Evolutionary conservation across 1,139 yeast genomes (phyloP), one percentile per base, ranked within the genome.

Genomic region (Suzukiozyma palmioleophila): DNA sequence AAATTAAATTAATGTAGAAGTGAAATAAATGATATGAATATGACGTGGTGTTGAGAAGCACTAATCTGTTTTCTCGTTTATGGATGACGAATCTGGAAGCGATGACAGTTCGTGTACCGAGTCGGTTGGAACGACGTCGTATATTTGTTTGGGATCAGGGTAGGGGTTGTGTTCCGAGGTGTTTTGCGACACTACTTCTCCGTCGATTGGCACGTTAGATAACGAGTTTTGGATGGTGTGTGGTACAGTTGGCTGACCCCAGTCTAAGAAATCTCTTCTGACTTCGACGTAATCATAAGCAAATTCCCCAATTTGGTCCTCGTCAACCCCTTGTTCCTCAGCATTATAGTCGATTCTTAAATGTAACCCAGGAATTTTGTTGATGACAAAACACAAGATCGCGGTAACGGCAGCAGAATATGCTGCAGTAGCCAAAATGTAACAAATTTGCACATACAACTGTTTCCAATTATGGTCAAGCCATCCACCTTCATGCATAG

Each of bases 281-380:
- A 90, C 95, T 68, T 92, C 98, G 43, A 92, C 97, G 58, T 89
- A 92, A 64, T 92, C 97, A 60, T 90, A 92, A 16, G 98, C 98
- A 66, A 92, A 92, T 63, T 92, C 97, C 39, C 98, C 98, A 51
- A 92, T 87, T 66, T 92, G 97, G 62, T 88, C 96, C 61, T 92
- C 97, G 61, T 92, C 98, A 65, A 89, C 78, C 45, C 98, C 98
- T 25, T 73, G 69, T 50, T 84, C 87, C 62, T 92, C 98, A 13
- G 83, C 96, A 39, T 82, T 82, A 59, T 87, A 95, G 47, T 79
- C 75, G 8, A 88, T 86, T 53, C 97, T 77, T 50, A 92, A 71
- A 25, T 81, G 74, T 53, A 88, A 75, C 9, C 92, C 94, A 3
- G 98, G 98, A 29, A 90, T 83, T 49, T 73, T 73, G 64, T 92